Conservation (phyloP, 768 basidiomycete species). For the Kwoniella europaea region DNA sequence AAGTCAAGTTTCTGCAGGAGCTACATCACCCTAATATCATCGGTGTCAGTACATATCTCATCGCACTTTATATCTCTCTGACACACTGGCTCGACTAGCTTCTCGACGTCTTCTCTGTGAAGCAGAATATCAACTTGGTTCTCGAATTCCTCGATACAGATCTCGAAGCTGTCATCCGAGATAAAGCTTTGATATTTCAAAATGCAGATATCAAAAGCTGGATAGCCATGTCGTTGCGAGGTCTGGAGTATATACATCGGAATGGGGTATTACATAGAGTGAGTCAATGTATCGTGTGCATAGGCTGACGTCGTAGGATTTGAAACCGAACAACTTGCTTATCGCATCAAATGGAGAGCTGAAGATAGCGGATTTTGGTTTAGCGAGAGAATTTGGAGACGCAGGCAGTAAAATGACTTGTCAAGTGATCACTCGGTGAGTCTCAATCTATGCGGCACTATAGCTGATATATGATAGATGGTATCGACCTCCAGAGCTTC, state of each 20-base stretch:
- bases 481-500: slow-evolving; percentile 95
- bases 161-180: slow-evolving; percentile 94
- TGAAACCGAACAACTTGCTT: slow-evolving; percentile 98
- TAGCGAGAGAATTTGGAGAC: slow-evolving; percentile 94
- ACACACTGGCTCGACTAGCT: slow-evolving; percentile 64
- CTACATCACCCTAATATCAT: slow-evolving; percentile 93
- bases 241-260: slow-evolving; percentile 96
- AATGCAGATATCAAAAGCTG: slow-evolving; percentile 97
- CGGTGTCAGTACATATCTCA: slow-evolving; percentile 64
- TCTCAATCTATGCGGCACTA: slow-evolving; percentile 3
- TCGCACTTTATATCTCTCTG: neutral
- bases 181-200: slow-evolving; percentile 86
- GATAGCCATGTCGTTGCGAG: slow-evolving; percentile 98
- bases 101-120: slow-evolving; percentile 93
- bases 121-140: slow-evolving; percentile 95
- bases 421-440: slow-evolving; percentile 94
- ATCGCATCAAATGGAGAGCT: slow-evolving; percentile 87
- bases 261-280: slow-evolving; percentile 94
- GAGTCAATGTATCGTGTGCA: slow-evolving; percentile 39
- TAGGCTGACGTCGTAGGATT: slow-evolving; percentile 66
- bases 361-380: slow-evolving; percentile 98
- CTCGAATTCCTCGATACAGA: slow-evolving; percentile 96
- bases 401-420: slow-evolving; percentile 96
- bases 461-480: slow-evolving; percentile 65
- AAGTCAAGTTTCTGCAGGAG: slow-evolving; percentile 96